phyloP scores from a whole-genome alignment of 164 flowering plant species.

The Vitis labrusca region DNA sequence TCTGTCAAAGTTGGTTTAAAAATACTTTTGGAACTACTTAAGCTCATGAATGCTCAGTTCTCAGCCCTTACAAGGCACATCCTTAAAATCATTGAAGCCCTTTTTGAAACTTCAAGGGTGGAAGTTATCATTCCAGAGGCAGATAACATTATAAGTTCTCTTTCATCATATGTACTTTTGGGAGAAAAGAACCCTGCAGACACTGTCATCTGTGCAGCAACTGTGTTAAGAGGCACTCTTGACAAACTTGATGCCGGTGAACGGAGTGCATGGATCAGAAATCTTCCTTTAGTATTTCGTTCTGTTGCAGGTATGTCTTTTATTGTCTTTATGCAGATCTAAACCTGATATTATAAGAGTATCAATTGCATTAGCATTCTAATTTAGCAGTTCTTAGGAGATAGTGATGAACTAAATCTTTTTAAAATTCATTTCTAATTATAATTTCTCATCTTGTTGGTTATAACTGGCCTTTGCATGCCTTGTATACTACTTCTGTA shows the following conservation, averaged over 20 bases:
- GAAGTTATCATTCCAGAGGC: slow-evolving; percentile 32
- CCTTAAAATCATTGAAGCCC: slow-evolving; percentile 43
- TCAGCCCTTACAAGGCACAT: slow-evolving; percentile 57
- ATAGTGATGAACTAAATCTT: too few relatives aligned
- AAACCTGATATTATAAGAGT: not conserved
- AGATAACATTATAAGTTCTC: slow-evolving; percentile 43
- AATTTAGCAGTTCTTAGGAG: too few relatives aligned
- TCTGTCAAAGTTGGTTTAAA: slow-evolving; percentile 41
- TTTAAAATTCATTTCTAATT: too few relatives aligned
- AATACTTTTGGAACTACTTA: slow-evolving; percentile 34
- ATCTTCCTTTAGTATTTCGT: slow-evolving; percentile 47
- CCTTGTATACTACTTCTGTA: too few relatives aligned
- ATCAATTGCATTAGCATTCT: too few relatives aligned
- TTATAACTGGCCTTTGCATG: too few relatives aligned
- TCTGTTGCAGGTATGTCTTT: slow-evolving; percentile 59
- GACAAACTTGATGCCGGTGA: slow-evolving; percentile 41
- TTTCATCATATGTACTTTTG: slow-evolving; percentile 53
- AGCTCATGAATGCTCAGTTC: slow-evolving; percentile 41
- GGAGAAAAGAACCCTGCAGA: slow-evolving; percentile 60
- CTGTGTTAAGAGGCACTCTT: slow-evolving; percentile 41
- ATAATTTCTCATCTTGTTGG: too few relatives aligned
- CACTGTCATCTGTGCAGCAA: slow-evolving; percentile 53
- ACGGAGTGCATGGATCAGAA: slow-evolving; percentile 33
- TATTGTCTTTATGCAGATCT: not conserved
- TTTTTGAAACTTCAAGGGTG: slow-evolving; percentile 34